These are phyloP conservation scores for Colletotrichum godetiae DNA, from an alignment of 2,329 filamentous ascomycete species.

Conservation along the genomic window DNA sequence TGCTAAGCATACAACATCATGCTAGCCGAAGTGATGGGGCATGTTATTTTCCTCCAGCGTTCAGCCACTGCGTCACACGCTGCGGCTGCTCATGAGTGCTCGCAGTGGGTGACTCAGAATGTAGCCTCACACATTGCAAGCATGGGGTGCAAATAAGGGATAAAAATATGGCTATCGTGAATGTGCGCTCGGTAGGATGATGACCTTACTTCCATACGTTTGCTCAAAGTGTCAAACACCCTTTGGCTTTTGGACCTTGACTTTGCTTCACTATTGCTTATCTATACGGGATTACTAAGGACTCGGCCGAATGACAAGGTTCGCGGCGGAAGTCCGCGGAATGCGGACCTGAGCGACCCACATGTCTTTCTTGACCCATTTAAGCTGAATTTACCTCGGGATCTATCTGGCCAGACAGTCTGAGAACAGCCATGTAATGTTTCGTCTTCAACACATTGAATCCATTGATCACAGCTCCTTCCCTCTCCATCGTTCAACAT, in stretches of 20 bases:
- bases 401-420: background rate
- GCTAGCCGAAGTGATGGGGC: too few relatives aligned
- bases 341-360: background rate
- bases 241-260: too few relatives aligned
- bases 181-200: too few relatives aligned
- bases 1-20: too few relatives aligned
- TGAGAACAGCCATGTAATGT: background rate
- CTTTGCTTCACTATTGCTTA: background rate
- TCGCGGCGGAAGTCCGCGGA: constrained; percentile 11
- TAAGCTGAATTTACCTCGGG: constrained; percentile 11
- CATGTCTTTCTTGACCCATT: background rate
- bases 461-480: background rate
- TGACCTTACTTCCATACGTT: too few relatives aligned
- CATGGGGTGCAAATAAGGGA: background rate
- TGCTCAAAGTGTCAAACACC: too few relatives aligned
- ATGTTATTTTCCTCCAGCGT: too few relatives aligned
- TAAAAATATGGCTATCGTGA: too few relatives aligned
- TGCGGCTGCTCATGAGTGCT: background rate
- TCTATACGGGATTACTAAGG: background rate
- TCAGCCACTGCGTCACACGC: too few relatives aligned
- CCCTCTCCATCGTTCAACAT: background rate
- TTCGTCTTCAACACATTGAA: background rate
- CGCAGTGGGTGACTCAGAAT: background rate
- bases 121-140: background rate
- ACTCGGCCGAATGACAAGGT: background rate